Evolutionary conservation across 176 grass and related monocot genomes (phyloP).

Genomic region (Raddia guianensis): DNA sequence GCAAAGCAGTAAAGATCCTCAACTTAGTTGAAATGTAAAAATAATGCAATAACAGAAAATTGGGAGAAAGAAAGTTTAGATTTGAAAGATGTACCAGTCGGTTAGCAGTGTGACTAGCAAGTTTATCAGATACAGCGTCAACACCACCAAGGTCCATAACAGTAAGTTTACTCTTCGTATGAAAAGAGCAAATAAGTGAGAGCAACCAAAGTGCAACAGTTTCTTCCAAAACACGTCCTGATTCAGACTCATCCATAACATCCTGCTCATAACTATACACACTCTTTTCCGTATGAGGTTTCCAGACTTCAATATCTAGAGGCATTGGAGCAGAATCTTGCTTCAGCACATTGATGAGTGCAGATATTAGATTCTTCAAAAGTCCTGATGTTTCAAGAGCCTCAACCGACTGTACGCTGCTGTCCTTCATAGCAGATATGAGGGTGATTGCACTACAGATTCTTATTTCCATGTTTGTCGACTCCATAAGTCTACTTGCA

Average conservation of each 20-base stretch:
- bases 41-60: constrained; percentile 23
- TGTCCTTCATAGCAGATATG: constrained; percentile 71
- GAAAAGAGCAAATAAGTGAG: constrained; percentile 76
- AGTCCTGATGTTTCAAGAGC: constrained; percentile 67
- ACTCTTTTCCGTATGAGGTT: constrained; percentile 59
- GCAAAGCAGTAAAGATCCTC: constrained; percentile 26
- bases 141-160: constrained; percentile 81
- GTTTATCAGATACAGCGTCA: constrained; percentile 76
- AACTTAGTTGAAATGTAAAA: constrained; percentile 27
- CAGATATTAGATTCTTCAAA: constrained; percentile 69
- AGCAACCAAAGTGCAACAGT: constrained; percentile 82
- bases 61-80: constrained; percentile 36
- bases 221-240: constrained; percentile 68
- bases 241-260: constrained; percentile 58
- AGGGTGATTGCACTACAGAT: constrained; percentile 71
- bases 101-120: constrained; percentile 63
- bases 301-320: constrained; percentile 75
- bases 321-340: constrained; percentile 51
- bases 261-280: constrained; percentile 58
- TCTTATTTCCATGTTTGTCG: constrained; percentile 68
- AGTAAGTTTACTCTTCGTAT: constrained; percentile 60
- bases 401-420: constrained; percentile 60
- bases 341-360: constrained; percentile 81
- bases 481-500: constrained; percentile 72
- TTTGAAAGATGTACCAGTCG: constrained; percentile 59